These are phyloP conservation scores for Spathaspora gorwiae DNA, from an alignment of 805 yeast species.

Conservation along the genomic window DNA sequence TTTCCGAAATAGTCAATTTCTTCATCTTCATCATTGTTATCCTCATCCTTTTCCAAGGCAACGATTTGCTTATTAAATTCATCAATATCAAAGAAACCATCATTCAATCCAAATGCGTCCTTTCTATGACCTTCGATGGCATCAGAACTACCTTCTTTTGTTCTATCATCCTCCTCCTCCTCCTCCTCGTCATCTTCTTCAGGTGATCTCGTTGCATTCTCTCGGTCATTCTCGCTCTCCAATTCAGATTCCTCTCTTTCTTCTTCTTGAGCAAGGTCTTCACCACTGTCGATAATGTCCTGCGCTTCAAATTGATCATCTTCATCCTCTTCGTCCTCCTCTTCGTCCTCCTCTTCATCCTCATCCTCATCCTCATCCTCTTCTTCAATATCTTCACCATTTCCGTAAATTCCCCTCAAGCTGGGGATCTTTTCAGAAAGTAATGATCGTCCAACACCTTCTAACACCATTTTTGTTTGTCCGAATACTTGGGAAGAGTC, in stretches of 20 bases:
- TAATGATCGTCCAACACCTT: conserved; percentile 65
- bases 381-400: conserved; percentile 29
- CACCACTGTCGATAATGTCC: conserved; percentile 14
- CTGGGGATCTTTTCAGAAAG: conserved; percentile 53
- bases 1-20: conserved; percentile 37
- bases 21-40: conserved; percentile 26
- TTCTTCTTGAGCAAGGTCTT: conserved; percentile 8
- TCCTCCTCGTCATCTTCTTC: conserved; percentile 11
- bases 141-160: conserved; percentile 11
- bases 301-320: conserved; percentile 18
- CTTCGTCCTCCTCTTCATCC: conserved; percentile 27
- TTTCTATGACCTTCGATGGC: conserved; percentile 18
- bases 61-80: conserved; percentile 75
- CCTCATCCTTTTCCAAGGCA: conserved; percentile 42
- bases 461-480: conserved; percentile 81
- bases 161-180: conserved; percentile 9
- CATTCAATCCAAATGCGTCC: conserved; percentile 69
- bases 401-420: conserved; percentile 34
- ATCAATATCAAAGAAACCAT: conserved; percentile 79
- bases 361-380: conserved; percentile 51
- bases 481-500: conserved; percentile 93
- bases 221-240: conserved; percentile 3
- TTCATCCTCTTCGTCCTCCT: conserved; percentile 26
- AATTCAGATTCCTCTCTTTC: conserved; percentile 1
- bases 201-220: conserved; percentile 19